Evolutionary conservation across 257 asterid genomes (phyloP), one percentile per base, ranked within the genome.

Genomic region (Primulina eburnea): DNA sequence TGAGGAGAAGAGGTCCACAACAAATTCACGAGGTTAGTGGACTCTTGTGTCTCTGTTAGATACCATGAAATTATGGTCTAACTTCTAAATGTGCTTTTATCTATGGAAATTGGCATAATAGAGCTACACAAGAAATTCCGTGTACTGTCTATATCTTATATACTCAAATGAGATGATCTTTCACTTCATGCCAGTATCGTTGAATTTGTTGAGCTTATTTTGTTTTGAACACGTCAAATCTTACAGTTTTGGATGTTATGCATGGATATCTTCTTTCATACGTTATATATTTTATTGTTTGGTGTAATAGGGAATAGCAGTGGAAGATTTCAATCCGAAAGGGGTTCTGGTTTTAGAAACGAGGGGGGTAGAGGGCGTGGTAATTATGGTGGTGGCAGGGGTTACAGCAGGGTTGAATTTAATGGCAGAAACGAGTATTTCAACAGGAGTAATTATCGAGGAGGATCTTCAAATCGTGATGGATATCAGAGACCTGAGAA

Each of bases 331-430:
- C 88, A 69, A 60, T 29, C 84, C n/a, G 88, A 82, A 73, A 82
- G 91, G 73, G 91, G 88, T 18, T 53, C 81, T 20, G 91, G 84
- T 56, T 81, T 80, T 82, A 81, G 89, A 78, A 76, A 56, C 3
- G 89, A 80, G 14, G 86, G 84, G 70, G 75, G 56, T 33, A 87
- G 96, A 74, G 97, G 95, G 4, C 94, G 97, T 17, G 96, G 94
- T 18, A 77, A 75, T 76, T 89, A 81, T 60, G 91, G 84, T 55
- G 92, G 96, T 62, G 84, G 90, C 66, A 79, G 96, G 67, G 83
- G 83, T 37, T 79, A 84, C 57, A 83, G 79, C 70, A 82, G 93
- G 73, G 85, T 79, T 30, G 97, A 87, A 55, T 90, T 79, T 60
- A 75, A 72, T 67, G 83, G 87, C 28, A 71, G 95, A 78, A 78